These are phyloP conservation scores for Rheum nobile DNA, from an alignment of 148 eudicot species.

Conservation along the genomic window DNA sequence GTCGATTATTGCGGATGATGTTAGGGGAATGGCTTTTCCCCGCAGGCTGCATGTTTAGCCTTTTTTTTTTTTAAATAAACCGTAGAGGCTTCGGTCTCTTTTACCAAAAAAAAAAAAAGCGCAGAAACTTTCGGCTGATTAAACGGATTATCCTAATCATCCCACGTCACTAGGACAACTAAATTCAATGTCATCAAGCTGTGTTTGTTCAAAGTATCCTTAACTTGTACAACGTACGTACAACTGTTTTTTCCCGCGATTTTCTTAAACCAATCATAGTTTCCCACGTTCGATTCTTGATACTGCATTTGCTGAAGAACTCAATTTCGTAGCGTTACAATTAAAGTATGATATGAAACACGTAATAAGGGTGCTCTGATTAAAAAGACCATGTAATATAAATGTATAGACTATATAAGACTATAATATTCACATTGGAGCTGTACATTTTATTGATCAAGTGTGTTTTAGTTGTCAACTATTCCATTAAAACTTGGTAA, in stretches of 20 bases:
- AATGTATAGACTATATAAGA: background rate
- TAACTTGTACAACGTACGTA: background rate
- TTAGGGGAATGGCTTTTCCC: no score
- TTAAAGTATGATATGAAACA: no score
- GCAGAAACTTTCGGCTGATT: background rate
- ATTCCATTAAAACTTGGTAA: background rate
- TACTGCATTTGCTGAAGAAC: no score
- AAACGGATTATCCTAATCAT: background rate
- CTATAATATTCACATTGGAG: background rate
- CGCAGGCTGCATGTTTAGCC: no score
- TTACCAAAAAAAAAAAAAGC: background rate
- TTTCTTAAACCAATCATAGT: no score
- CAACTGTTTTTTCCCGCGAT: no score
- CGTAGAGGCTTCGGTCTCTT: no score
- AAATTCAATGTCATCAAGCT: background rate
- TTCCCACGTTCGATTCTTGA: no score
- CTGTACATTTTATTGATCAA: background rate
- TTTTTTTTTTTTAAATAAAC: no score
- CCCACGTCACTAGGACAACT: background rate
- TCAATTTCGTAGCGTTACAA: no score
- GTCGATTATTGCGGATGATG: no score
- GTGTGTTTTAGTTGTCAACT: background rate
- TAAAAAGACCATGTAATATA: background rate
- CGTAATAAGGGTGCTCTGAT: background rate
- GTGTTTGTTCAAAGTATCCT: background rate